Conservation (phyloP, 1,139 yeast genomes). For the Hansenula sp. region DNA sequence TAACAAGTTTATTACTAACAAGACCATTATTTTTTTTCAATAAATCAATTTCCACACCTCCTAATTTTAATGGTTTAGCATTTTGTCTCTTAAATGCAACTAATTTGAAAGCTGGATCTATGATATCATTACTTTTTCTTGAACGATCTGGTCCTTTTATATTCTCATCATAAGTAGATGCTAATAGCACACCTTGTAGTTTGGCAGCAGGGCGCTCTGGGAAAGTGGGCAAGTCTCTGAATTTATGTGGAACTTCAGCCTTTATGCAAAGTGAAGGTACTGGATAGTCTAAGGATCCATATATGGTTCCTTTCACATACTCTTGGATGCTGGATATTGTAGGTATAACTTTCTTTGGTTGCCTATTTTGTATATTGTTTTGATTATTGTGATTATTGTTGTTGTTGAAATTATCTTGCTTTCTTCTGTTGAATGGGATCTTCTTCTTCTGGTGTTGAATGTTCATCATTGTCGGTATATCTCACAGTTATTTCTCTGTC, state of each 20-base stretch:
- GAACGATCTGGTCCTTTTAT: neutral
- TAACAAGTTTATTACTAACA: slow-evolving; percentile 7
- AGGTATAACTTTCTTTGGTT: slow-evolving; percentile 1
- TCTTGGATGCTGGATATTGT: slow-evolving; percentile 8
- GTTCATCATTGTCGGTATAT: neutral
- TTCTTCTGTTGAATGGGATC: neutral
- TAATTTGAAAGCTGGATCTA: slow-evolving; percentile 14
- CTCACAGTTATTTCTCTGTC: too few relatives aligned
- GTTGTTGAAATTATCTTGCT: neutral
- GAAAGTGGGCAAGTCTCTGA: slow-evolving; percentile 14
- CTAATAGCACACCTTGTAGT: slow-evolving; percentile 3
- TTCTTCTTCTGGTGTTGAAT: slow-evolving; percentile 1
- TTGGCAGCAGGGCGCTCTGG: slow-evolving; percentile 10
- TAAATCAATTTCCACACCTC: slow-evolving; percentile 11
- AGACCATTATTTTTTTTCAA: neutral
- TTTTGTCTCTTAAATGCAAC: slow-evolving; percentile 4
- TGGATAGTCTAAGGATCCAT: slow-evolving; percentile 14
- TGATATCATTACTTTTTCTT: slow-evolving; percentile 1
- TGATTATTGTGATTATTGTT: neutral
- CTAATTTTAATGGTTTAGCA: slow-evolving; percentile 13
- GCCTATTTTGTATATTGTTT: neutral
- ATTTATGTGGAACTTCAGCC: neutral
- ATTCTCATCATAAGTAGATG: slow-evolving; percentile 9
- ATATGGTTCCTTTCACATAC: slow-evolving; percentile 9
- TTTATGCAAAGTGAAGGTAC: slow-evolving; percentile 5